Conservation (phyloP, 108 stramenopile genomes). For the Cyclotella kingstonii region DNA sequence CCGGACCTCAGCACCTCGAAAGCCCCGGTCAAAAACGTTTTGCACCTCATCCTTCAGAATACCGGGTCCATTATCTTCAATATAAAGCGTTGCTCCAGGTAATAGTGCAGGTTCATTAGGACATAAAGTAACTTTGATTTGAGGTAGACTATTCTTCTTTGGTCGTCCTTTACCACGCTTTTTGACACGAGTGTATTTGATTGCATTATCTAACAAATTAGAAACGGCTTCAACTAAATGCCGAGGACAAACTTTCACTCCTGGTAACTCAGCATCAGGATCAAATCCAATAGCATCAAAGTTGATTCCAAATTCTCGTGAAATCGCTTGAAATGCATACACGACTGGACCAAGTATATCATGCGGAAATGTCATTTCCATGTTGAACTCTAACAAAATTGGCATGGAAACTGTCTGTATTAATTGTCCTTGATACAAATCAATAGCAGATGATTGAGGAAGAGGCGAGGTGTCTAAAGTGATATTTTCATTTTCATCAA, state of each 20-base stretch:
- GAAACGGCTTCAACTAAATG: slow-evolving; percentile 70
- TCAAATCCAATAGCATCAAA: slow-evolving; percentile 60
- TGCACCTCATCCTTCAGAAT: slow-evolving; percentile 56
- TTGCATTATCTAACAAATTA: slow-evolving; percentile 85
- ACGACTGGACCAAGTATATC: slow-evolving; percentile 72
- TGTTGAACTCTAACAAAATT: slow-evolving; percentile 34
- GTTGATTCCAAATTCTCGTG: slow-evolving; percentile 59
- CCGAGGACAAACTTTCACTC: slow-evolving; percentile 57
- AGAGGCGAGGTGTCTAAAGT: slow-evolving; percentile 2
- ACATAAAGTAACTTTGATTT: slow-evolving; percentile 52
- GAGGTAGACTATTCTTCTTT: slow-evolving; percentile 38
- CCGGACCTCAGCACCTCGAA: slow-evolving; percentile 47
- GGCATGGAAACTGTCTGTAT: not conserved
- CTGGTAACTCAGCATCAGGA: slow-evolving; percentile 65
- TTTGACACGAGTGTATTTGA: slow-evolving; percentile 65
- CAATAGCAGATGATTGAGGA: slow-evolving; percentile 9
- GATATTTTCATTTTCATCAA: not conserved
- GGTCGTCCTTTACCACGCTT: slow-evolving; percentile 23
- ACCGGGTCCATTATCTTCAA: slow-evolving; percentile 87
- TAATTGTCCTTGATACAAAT: not conserved
- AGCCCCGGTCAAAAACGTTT: slow-evolving; percentile 76
- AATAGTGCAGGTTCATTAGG: slow-evolving; percentile 46
- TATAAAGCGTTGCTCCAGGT: slow-evolving; percentile 66
- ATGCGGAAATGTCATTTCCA: slow-evolving; percentile 74
- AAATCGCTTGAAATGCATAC: slow-evolving; percentile 58